Evolutionary conservation across 2,329 filamentous ascomycete species (phyloP).

Genomic region (Colletotrichum paranaense): DNA sequence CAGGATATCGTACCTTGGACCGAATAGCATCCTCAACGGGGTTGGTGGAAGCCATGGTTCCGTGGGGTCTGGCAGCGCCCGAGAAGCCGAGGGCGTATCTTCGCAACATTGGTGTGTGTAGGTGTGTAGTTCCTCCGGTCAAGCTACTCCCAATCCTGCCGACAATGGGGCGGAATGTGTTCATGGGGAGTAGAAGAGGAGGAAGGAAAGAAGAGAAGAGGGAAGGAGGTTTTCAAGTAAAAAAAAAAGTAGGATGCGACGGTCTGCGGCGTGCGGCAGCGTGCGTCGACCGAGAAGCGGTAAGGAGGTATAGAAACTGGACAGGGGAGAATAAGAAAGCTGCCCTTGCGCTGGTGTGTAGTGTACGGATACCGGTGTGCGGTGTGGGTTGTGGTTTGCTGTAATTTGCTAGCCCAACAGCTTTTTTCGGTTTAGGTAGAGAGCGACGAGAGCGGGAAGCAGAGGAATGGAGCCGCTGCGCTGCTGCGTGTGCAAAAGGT

Average conservation of each 20-base stretch:
- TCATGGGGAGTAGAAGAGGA: constrained; percentile 29
- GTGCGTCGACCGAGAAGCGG: constrained; percentile 36
- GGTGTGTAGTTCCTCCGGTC: constrained; percentile 21
- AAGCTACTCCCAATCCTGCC: constrained; percentile 35
- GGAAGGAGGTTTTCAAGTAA: constrained; percentile 28
- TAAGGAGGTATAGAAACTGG: constrained; percentile 25
- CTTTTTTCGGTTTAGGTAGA: constrained; percentile 30
- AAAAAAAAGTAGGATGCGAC: constrained; percentile 33
- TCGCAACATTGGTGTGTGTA: constrained; percentile 52
- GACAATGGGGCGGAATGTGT: constrained; percentile 36
- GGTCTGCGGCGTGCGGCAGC: not conserved
- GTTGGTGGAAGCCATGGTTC: constrained; percentile 71
- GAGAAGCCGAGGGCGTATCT: constrained; percentile 66
- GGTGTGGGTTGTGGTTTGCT: constrained; percentile 11
- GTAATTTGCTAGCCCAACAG: constrained; percentile 27
- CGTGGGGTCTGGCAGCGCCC: constrained; percentile 58
- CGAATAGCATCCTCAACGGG: constrained; percentile 88
- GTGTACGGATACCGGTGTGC: not conserved
- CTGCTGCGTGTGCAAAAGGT: constrained; percentile 12
- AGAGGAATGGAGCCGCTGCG: constrained; percentile 4
- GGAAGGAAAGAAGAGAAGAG: constrained; percentile 32
- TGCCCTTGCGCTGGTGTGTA: constrained; percentile 4
- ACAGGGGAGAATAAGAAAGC: constrained; percentile 35
- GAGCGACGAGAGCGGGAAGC: not conserved
- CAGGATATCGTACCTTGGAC: constrained; percentile 70